phyloP scores from a whole-genome alignment of 2,329 filamentous ascomycete species.

The Penicillium paneum region DNA sequence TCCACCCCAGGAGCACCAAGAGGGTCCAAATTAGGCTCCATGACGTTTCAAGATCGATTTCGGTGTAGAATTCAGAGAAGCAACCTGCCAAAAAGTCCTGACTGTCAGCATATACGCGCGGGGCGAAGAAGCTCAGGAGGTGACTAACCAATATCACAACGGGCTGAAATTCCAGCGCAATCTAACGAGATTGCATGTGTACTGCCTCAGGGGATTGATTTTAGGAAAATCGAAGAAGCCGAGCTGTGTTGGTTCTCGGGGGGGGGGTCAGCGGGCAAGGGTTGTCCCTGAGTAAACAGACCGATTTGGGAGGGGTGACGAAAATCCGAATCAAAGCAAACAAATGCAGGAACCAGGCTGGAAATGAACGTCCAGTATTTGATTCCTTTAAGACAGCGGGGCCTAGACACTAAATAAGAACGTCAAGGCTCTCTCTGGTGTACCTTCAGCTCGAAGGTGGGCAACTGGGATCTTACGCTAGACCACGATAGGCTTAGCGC shows the following conservation, averaged over 20 bases:
- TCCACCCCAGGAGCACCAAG: constrained; percentile 17
- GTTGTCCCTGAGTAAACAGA: constrained; percentile 12
- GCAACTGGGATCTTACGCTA: constrained; percentile 31
- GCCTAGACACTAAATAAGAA: constrained; percentile 8
- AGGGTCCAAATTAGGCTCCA: constrained; percentile 28
- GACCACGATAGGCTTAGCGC: constrained; percentile 34
- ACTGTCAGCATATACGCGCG: constrained; percentile 15
- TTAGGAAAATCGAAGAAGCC: constrained; percentile 3
- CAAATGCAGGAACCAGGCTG: constrained; percentile 3
- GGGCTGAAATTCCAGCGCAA: constrained; percentile 6
- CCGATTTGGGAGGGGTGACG: neutral
- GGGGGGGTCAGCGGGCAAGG: constrained; percentile 5
- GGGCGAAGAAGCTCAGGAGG: neutral
- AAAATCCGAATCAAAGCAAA: neutral
- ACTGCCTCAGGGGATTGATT: neutral
- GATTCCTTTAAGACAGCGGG: neutral
- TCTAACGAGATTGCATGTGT: constrained; percentile 9
- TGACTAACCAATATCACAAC: constrained; percentile 18
- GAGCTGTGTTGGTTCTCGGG: constrained; percentile 9
- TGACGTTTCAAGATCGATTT: constrained; percentile 8
- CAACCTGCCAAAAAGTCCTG: constrained; percentile 14
- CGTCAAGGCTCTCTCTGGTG: neutral
- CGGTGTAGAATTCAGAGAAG: constrained; percentile 6
- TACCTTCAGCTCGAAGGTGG: constrained; percentile 18
- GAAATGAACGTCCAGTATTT: constrained; percentile 3